Evolutionary conservation across 352 stramenopile genomes (phyloP), one percentile per base, ranked within the genome.

Genomic region (Plasmopara halstedii): DNA sequence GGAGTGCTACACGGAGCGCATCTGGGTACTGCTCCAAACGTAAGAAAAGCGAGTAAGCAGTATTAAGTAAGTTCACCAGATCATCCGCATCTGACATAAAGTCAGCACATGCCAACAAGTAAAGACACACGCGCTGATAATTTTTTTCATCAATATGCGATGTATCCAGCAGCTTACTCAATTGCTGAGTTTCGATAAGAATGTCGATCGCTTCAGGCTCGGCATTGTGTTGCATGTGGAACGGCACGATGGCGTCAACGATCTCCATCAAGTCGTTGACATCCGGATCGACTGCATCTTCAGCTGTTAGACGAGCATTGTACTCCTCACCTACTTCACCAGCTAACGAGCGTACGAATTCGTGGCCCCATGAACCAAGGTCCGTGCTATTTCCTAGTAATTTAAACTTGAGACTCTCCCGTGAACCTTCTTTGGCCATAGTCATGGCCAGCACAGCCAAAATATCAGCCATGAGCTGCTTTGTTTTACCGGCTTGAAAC

Each of bases 51-150:
- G 91, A 64, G 65, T 95, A 98, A 1, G 96, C 95, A 4, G 89
- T 97, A 48, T 81, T 85, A 9, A 93, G 55, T 29, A 96, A 64
- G 66, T 95, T 94, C 47, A 80, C 49, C 36, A 98, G 75, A 62
- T 99, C 96, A 52, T 99, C 96, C 0, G 91, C 92, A 70, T 99
- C 96, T n/a, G 85, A 91, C 85, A 99, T 98, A 64, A 96, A 99
- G 68, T 98, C 94, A 3, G 94, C 88, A 42, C 95, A 98, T 44
- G 97, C 95, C 48, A 99, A 71, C 39, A 99, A 68, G 73, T 99
- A 99, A 21, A 99, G 71, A 68, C 96, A 99, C 29, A 99, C 91
- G 35, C 96, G 83, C 67, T 96, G 81, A 66, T 98, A 99, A 82
- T 99, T 99, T 47, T 97, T 96, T 54, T 98, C 92, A 68, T 99